Conservation (phyloP, 169 alveolate genomes). For the Amoebophrya sp. region DNA sequence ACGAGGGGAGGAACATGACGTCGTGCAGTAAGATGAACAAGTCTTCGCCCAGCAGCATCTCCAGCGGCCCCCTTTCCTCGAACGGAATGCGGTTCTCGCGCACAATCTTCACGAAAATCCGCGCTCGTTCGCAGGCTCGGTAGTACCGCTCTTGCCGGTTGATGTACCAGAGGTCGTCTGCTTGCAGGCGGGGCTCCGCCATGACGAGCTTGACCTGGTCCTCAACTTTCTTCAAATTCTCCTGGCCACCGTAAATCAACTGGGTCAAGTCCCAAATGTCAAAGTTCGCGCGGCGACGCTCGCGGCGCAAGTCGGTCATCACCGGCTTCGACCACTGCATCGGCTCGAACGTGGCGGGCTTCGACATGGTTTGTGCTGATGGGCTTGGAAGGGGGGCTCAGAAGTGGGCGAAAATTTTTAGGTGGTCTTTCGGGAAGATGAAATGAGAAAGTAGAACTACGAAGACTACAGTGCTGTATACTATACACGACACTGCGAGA, state of each 20-base stretch:
- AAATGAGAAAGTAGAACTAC: too few relatives aligned
- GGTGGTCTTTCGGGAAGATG: too few relatives aligned
- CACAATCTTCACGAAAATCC: constrained; percentile 29
- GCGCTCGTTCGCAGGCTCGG: constrained; percentile 41
- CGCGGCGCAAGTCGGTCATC: not conserved
- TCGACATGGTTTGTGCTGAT: not conserved
- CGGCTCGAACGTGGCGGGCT: not conserved
- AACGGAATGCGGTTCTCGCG: constrained; percentile 23
- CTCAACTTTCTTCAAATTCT: not conserved
- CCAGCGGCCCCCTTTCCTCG: constrained; percentile 28
- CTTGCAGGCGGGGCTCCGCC: not conserved
- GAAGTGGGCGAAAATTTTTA: too few relatives aligned
- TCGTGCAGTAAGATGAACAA: constrained; percentile 49
- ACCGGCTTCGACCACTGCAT: constrained; percentile 25
- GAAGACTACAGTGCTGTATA: too few relatives aligned
- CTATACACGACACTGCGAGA: too few relatives aligned
- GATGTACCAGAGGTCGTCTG: constrained; percentile 11
- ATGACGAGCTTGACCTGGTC: not conserved
- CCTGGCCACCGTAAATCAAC: not conserved
- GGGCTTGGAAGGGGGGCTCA: too few relatives aligned
- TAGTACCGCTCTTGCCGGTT: constrained; percentile 33
- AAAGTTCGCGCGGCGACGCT: not conserved
- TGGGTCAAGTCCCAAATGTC: not conserved
- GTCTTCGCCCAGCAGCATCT: constrained; percentile 51
- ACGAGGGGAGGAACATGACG: constrained; percentile 48